Evolutionary conservation across 2,329 filamentous ascomycete species (phyloP), one percentile per base, ranked within the genome.

Genomic region (Fusarium buharicum): DNA sequence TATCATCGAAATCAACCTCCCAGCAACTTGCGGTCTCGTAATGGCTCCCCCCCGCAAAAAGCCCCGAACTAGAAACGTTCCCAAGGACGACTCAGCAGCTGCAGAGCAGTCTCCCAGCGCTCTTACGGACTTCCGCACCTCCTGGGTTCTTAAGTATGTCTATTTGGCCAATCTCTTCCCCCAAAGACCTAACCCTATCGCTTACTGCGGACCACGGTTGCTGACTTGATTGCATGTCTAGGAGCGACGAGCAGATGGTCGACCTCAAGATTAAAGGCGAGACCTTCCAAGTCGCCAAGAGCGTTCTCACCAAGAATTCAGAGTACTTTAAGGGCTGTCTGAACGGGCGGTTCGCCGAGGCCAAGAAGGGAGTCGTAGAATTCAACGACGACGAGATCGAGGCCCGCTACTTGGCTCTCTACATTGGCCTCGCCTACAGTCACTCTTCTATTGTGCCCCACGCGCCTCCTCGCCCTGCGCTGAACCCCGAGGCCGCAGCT

Each of bases 131-230:
- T 65, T 60, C 60, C 73, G 74, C 37, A 75, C 70, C 8, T 66
- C 71, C 8, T 76, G 75, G 75, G 70, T 76, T 3, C 54, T 76
- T 8, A 73, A 72, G 75, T 76, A 70, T 24, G 71, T 64, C 43
- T 53, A 45, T 38, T 39, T 39, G 6, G 18, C 30, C 45, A 10
- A 3, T 28, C 20, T 52, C 30, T 37, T 3, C 4, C 3, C 14
- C 18, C 12, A 16, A 27, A 31, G 6, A 18, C 16, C 11, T 11
- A 16, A 20, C 17, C 9, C 4, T 14, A 17, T 27, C 18, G 13
- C 24, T 14, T n/a, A 13, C 17, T 24, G 9, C 13, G 34, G 16
- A 12, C 22, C 22, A 24, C 22, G 22, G 22, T 39, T 16, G 34
- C 55, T 50, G 30, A 59, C 52, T 31, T 55, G 22, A 14, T 17